Evolutionary conservation across 306 rosid genomes (phyloP), one percentile per base, ranked within the genome.

Genomic region (Cicer arietinum): DNA sequence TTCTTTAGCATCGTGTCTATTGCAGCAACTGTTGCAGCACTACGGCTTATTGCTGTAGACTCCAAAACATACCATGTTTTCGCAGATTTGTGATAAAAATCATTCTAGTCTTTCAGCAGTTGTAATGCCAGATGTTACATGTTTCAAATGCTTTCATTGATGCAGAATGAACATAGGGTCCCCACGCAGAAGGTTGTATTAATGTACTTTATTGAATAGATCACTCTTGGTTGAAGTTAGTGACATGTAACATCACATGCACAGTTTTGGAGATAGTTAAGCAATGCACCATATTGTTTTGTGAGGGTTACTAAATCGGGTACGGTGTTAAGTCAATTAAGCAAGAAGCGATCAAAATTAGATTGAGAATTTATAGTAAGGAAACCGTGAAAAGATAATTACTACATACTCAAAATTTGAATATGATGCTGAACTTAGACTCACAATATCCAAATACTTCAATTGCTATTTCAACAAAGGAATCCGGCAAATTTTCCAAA

Each of bases 21-120:
- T 37, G 89, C 86, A n/a, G 96, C 97, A 59, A 77, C 92, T 14
- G 37, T 92, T 73, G 81, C 99, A 7, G 92, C 99, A 74, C 18
- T 94, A 48, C 84, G 96, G 71, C 96, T 90, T 44, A 92, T 94
- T 35, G 70, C 88, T 1, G 91, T 90, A 10, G 96, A 94, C 81
- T 94, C 98, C 83, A 94, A 89, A 87, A 77, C 84, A 0, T 94
- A 86, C 84, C 86, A 88, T 73, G 59, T 92, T 17, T 92, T 94
- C 52, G 95, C 99, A 11, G 99, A 92, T 86, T 45, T 92, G 16
- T 94, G 86, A 91, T 60, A 1, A 16, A 4, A n/a, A 40, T 74
- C 8, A 6, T 42, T 13, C n/a, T 8, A 43, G 25, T 70, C 22
- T 58, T 68, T 40, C 83, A 14, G 58, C 57, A 64, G 61, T 69